Evolutionary conservation across 768 basidiomycete genomes (phyloP), one percentile per base, ranked within the genome.

Genomic region (Sarcodon sp.): DNA sequence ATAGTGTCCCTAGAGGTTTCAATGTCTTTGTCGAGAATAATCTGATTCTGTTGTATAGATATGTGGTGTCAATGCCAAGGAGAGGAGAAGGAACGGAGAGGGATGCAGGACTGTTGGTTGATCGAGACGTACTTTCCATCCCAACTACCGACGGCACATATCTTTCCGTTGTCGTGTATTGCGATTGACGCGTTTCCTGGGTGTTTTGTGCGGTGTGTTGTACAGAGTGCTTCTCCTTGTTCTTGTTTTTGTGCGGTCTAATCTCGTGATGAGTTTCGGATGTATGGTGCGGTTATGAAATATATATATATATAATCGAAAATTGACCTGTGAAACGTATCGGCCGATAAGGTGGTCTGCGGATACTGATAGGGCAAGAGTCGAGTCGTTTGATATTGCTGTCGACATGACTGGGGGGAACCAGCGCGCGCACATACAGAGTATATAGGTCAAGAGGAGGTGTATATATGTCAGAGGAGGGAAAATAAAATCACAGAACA

Each of bases 101-200:
- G 13, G 16, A 43, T 12, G 4, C 7, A 2, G 35, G 39, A 47
- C 27, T 37, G 37, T 16, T 27, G 18, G 12, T 43, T 3, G 37
- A 32, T 31, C 49, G 41, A n/a, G 12, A 65, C 85, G 55, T 54
- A 92, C 93, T 72, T 78, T 34, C 94, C 92, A 52, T 98, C 92
- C 94, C 94, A 97, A 0, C 92, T 90, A 2, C 85, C 93, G 2
- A 92, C 69, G 0, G 91, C 92, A 55, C 91, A 84, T 0, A 97
- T 76, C 16, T 75, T 73, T 0, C 81, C 88, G 53, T 87, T 82
- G 34, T 77, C 71, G 5, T 80, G 77, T 10, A 96, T 77, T 3
- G 81, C 75, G n/a, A 97, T 62, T 6, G 77, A 74, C 0, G 75
- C 74, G 57, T 91, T 91, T 3, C 92, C 91, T 0, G 87, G 78